Evolutionary conservation across 495 filamentous ascomycete species (phyloP), one percentile per base, ranked within the genome.

Genomic region (Penicillium canariense): DNA sequence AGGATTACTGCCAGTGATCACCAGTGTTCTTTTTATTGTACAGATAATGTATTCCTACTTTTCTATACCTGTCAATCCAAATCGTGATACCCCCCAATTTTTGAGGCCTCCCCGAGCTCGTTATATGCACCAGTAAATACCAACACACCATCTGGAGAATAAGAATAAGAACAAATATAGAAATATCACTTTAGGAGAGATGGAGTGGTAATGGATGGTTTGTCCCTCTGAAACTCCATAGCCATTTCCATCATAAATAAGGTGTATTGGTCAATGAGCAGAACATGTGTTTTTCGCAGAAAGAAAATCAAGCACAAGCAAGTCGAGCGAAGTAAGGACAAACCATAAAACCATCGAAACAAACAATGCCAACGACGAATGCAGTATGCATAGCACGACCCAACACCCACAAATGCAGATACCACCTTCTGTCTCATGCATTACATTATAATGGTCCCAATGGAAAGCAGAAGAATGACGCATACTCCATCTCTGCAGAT

Each of bases 1-100:
- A 69, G 47, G 61, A 66, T 27, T 85, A 85, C 66, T 38, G 47
- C 40, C 48, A 45, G 38, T 62, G 48, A 60, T 36, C 18, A 15
- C 27, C 6, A 18, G 26, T 8, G 1, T 17, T 0, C 6, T 20
- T 46, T 23, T 46, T n/a, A n/a, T 12, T 61, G 55, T 59, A 49
- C 35, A 55, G 42, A 56, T 56, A 56, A 38, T 62, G 60, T 58
- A 65, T 31, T 59, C 57, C 48, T 70, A 61, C 62, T 30, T 53
- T 55, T 60, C 20, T 30, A 23, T 35, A 14, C 43, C 6, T 59
- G 32, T 40, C 39, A 31, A 51, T 62, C 48, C 65, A 56, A 52
- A 49, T 36, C 46, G 36, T 57, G 54, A 57, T 57, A 57, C 54
- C 54, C 54, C n/a, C n/a, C n/a, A n/a, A 31, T 26, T 8, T 32